phyloP scores from a whole-genome alignment of 2,329 filamentous ascomycete genomes.

The Apiospora malaysiana region DNA sequence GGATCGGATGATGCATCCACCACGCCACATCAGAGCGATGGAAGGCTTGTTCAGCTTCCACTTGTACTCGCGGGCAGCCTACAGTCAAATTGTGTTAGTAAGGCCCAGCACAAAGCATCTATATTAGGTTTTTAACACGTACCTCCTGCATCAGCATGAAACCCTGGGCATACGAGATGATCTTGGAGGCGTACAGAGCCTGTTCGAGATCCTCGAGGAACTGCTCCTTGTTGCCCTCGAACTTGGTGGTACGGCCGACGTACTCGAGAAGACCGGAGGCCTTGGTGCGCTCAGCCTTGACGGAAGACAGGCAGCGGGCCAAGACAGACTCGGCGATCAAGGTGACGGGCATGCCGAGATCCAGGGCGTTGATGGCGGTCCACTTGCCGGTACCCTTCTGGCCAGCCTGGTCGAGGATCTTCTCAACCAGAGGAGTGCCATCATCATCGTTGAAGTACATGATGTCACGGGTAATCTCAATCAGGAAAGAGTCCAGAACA shows the following conservation, averaged over 20 bases:
- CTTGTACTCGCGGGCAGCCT: conserved; percentile 93
- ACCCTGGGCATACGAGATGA: conserved; percentile 98
- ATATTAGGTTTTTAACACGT: conserved; percentile 44
- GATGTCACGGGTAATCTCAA: conserved; percentile 98
- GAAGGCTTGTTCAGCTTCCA: conserved; percentile 99
- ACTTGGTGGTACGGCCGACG: conserved; percentile 76
- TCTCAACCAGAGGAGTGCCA: conserved; percentile 89
- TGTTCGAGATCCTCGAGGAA: conserved; percentile 98
- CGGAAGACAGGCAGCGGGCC: conserved; percentile 87
- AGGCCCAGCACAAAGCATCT: background rate
- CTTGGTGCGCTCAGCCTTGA: conserved; percentile 90
- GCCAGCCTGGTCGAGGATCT: conserved; percentile 97
- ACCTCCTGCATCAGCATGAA: conserved; percentile 99
- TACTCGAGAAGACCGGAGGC: conserved; percentile 79
- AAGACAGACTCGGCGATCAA: conserved; percentile 98
- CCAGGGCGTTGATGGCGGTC: conserved; percentile 98
- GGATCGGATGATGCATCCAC: conserved; percentile 99
- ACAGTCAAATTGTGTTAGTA: conserved; percentile 34
- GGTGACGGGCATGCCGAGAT: conserved; percentile 98
- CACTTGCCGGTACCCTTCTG: conserved; percentile 99
- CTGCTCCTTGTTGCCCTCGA: conserved; percentile 88
- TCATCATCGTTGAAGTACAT: conserved; percentile 98
- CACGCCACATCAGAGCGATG: conserved; percentile 99
- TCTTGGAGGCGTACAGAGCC: conserved; percentile 98
- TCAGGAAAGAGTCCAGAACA: conserved; percentile 97